These are phyloP conservation scores for Pyrenophora teres DNA, from an alignment of 2,329 filamentous ascomycete genomes.

Conservation along the genomic window DNA sequence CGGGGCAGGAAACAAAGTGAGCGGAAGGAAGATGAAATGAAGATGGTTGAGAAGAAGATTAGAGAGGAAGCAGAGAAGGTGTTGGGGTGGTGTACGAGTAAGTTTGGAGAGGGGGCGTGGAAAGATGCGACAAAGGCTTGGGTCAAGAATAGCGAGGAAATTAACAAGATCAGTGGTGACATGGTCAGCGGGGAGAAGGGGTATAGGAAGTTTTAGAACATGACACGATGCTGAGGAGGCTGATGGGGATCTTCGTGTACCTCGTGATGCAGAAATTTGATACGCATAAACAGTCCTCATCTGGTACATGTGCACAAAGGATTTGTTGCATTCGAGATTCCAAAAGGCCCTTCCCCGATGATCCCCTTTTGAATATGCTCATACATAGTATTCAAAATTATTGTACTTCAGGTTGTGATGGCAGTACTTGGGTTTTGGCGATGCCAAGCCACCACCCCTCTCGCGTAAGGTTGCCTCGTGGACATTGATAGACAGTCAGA, in stretches of 20 bases:
- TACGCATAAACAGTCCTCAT: too few relatives aligned
- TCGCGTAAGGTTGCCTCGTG: not conserved
- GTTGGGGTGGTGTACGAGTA: slow-evolving; percentile 51
- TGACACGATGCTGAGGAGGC: not conserved
- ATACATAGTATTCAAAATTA: too few relatives aligned
- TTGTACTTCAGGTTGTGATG: too few relatives aligned
- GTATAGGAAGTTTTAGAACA: slow-evolving; percentile 51
- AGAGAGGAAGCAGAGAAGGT: slow-evolving; percentile 49
- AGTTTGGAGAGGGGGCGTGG: slow-evolving; percentile 51
- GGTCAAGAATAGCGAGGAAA: slow-evolving; percentile 49
- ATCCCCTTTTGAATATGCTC: too few relatives aligned
- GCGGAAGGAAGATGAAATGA: slow-evolving; percentile 25
- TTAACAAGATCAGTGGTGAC: slow-evolving; percentile 48
- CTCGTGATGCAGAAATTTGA: too few relatives aligned
- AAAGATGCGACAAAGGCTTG: slow-evolving; percentile 53
- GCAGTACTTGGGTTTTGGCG: too few relatives aligned
- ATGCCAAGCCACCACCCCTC: not conserved
- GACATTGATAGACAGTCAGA: too few relatives aligned
- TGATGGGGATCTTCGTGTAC: too few relatives aligned
- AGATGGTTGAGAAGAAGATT: slow-evolving; percentile 38
- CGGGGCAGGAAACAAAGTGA: slow-evolving; percentile 30
- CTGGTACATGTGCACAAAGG: too few relatives aligned
- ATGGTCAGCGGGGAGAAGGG: slow-evolving; percentile 54
- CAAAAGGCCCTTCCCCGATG: too few relatives aligned
- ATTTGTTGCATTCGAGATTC: too few relatives aligned